Evolutionary conservation across 148 eudicot species (phyloP).

Genomic region (Fagopyrum esculentum): DNA sequence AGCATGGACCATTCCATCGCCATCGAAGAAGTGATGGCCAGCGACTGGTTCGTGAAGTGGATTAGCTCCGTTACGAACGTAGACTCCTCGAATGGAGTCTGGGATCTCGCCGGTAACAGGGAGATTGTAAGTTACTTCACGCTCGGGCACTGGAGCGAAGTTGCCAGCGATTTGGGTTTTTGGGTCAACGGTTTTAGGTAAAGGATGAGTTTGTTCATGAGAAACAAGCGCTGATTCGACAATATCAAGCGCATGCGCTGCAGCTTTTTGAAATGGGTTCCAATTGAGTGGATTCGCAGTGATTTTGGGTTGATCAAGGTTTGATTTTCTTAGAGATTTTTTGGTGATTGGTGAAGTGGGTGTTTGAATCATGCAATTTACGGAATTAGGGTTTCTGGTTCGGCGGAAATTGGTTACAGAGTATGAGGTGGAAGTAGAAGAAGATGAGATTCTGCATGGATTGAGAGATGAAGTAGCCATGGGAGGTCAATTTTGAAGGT

Average conservation of each 20-base stretch:
- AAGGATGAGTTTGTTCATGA: conserved; percentile 2
- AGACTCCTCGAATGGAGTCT: conserved; percentile 6
- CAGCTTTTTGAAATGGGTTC: conserved; percentile 15
- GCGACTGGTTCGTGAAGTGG: conserved; percentile 14
- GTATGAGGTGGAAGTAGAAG: not conserved
- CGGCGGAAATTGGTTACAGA: not conserved
- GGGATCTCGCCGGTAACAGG: conserved; percentile 10
- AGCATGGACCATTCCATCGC: conserved; percentile 17
- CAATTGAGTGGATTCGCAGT: not conserved
- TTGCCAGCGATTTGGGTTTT: conserved; percentile 12
- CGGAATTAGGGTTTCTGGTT: not conserved
- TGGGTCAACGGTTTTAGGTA: conserved; percentile 17
- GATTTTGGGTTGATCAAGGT: not conserved
- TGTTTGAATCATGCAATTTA: not conserved
- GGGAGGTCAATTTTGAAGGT: not conserved
- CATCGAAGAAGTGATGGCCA: conserved; percentile 17
- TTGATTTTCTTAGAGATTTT: not conserved
- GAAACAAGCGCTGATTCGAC: conserved; percentile 10
- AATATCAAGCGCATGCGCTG: conserved; percentile 8
- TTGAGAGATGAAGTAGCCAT: not conserved
- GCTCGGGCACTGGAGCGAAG: conserved; percentile 18
- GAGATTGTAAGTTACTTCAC: not conserved
- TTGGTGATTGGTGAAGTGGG: conserved; percentile 5
- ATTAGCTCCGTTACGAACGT: conserved; percentile 13
- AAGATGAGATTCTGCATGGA: not conserved